Evolutionary conservation across 1,284 basidiomycete genomes (phyloP), one percentile per base, ranked within the genome.

Genomic region (Cryptococcus sp.): DNA sequence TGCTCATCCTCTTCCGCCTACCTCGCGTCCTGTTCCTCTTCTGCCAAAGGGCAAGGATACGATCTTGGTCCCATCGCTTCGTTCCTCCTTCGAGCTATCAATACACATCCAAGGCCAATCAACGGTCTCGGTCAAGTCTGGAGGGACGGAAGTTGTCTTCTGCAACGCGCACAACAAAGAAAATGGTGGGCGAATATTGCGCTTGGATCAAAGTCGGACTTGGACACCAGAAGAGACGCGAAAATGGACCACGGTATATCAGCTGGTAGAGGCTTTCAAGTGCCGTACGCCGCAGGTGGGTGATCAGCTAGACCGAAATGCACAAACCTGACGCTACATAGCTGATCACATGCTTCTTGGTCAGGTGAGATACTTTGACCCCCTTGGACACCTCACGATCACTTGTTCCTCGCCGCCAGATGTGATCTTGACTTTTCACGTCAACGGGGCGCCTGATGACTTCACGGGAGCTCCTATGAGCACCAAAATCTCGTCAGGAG

Each of bases 371-470:
- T 22, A 75, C 17, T 77, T 62, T 53, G 65, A 65, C 3, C 42
- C 64, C 1, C 64, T 71, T 10, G 75, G 73, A 3, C 55, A 65
- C 13, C 39, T 77, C 15, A 63, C 52, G 2, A 61, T 76, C 20
- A 70, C 72, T 8, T 77, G 73, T 52, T 71, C 66, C 4, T 51
- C 52, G 8, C 72, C 71, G 25, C 72, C 75, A 2, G 72, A 77
- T 52, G 54, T 75, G 16, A 60, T 69, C 15, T 55, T 76, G 3
- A 58, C 54, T 10, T 73, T 68, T 40, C 41, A 38, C 27, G 2
- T 62, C 25, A 38, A 20, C 30, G n/a, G n/a, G 5, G 38, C 11
- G n/a, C 3, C 20, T 5, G 3, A n/a, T 52, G 2, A 22, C n/a
- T 20, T 22, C 11, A 25, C 2, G n/a, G 4, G 17, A 30, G 20